Percentiles rank a stretch among this genome's conserved stretches.
These are phyloP conservation scores for Fragaria nilgerrensis DNA, from an alignment of 306 rosid genomes.

Conservation along the genomic window DNA sequence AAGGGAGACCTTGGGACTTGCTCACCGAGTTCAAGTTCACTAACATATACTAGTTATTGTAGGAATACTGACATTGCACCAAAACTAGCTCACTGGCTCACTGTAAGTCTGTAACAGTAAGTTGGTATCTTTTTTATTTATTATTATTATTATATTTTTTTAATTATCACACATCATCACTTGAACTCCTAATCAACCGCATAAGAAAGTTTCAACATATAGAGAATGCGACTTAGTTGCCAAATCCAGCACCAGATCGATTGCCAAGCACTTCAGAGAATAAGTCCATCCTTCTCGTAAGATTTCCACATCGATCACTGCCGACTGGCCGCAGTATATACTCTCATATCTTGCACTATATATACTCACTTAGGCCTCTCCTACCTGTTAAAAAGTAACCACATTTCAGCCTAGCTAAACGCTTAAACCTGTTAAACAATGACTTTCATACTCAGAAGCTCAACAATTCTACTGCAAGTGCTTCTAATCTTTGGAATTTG, in stretches of 20 bases:
- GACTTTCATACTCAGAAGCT: constrained; percentile 11
- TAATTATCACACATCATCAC: neutral
- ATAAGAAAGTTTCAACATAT: neutral
- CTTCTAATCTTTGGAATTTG: constrained; percentile 12
- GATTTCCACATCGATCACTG: neutral
- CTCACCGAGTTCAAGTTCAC: no score
- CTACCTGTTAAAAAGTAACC: neutral
- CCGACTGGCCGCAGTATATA: neutral
- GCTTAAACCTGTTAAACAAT: neutral
- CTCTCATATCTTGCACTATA: neutral
- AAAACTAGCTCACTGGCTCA: no score
- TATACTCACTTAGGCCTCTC: neutral
- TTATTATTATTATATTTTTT: no score
- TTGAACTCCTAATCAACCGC: neutral
- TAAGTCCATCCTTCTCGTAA: neutral
- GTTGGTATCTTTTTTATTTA: no score
- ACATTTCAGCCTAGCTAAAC: neutral
- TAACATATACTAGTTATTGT: no score
- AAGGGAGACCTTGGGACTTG: no score
- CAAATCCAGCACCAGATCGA: neutral
- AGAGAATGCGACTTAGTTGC: neutral
- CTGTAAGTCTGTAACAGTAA: no score
- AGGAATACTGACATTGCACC: no score
- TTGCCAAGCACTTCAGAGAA: neutral
- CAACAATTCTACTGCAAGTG: neutral